phyloP scores from a whole-genome alignment of 2,329 filamentous ascomycete genomes.

The Arthrinium phaeospermum region DNA sequence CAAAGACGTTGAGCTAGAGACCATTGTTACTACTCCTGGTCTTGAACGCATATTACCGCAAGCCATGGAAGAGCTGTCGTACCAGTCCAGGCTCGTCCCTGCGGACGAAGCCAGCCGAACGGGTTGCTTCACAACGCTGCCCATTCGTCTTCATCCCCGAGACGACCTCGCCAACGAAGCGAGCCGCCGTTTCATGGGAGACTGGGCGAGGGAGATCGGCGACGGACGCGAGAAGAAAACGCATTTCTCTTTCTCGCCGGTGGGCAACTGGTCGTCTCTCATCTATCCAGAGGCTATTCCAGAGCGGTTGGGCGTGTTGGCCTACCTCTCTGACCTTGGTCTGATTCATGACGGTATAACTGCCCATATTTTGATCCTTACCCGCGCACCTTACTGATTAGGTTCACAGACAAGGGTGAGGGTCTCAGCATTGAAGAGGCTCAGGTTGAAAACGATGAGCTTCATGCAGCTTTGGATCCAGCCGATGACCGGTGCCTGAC shows the following conservation, averaged over 20 bases:
- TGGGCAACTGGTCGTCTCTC: background rate
- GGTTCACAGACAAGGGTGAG: background rate
- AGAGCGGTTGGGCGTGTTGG: background rate
- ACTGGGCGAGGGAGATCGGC: background rate
- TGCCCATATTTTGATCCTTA: background rate
- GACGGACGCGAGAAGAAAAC: background rate
- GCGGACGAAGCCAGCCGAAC: background rate
- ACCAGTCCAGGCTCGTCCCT: background rate
- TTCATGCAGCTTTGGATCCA: background rate
- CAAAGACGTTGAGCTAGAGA: too few species aligned
- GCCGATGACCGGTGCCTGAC: background rate
- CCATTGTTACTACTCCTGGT: too few species aligned
- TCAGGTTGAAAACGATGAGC: background rate
- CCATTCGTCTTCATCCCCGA: background rate
- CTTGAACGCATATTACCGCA: background rate
- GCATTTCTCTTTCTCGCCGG: background rate
- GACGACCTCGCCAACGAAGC: background rate
- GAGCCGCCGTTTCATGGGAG: background rate
- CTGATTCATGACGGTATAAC: background rate
- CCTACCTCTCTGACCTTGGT: background rate
- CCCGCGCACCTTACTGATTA: too few species aligned
- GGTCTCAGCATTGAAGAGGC: background rate
- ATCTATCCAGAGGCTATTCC: background rate
- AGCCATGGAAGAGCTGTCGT: background rate
- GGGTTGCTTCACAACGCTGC: constrained; percentile 8